phyloP scores from a whole-genome alignment of 148 eudicot species.

The Chenopodium suecicum region DNA sequence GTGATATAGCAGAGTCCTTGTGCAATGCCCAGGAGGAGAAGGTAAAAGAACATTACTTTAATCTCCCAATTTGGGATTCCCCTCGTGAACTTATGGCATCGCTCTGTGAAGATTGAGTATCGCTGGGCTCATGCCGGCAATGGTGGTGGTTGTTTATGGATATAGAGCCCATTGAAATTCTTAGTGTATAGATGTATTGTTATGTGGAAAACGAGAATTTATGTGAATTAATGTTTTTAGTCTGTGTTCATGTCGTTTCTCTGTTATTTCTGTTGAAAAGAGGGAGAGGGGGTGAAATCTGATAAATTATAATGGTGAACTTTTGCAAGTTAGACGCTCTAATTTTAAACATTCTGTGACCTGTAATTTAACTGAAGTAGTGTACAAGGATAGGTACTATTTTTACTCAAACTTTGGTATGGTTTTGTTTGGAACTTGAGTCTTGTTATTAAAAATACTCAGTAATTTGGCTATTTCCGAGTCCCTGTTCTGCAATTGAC shows the following conservation, averaged over 20 bases:
- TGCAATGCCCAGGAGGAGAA: conserved; percentile 52
- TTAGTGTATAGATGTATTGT: conserved; percentile 13
- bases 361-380: background rate
- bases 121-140: background rate
- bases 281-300: background rate
- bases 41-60: conserved; percentile 32
- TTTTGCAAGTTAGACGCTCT: too few species aligned
- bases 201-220: background rate
- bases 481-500: too few species aligned
- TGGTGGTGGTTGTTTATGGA: background rate
- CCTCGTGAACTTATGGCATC: conserved; percentile 60
- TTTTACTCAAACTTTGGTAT: too few species aligned
- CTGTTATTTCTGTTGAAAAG: background rate
- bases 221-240: conserved; percentile 12
- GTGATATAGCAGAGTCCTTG: conserved; percentile 62
- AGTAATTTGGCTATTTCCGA: too few species aligned
- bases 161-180: background rate
- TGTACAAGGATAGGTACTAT: too few species aligned
- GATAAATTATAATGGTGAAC: background rate
- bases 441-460: too few species aligned
- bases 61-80: conserved; percentile 62
- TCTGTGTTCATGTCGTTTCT: background rate
- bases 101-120: conserved; percentile 38
- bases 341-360: too few species aligned
- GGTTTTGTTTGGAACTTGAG: too few species aligned